These are phyloP conservation scores for Saturnispora mendoncae DNA, from an alignment of 805 yeast species.

Conservation along the genomic window DNA sequence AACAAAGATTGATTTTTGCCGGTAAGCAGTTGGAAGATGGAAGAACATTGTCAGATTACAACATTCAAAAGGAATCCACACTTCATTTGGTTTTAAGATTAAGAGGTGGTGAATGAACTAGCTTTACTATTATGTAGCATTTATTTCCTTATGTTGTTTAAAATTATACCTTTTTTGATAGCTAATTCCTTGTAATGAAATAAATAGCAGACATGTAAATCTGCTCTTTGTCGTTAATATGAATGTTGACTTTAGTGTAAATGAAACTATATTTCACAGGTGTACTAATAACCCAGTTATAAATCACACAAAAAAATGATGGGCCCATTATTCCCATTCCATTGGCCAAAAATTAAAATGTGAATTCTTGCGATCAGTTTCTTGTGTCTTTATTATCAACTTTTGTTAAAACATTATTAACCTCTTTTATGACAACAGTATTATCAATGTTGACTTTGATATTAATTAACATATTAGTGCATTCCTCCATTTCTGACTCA, in stretches of 20 bases:
- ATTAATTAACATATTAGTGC: conserved; percentile 26
- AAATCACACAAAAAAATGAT: too few species aligned
- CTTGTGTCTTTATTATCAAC: neutral
- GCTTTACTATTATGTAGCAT: neutral
- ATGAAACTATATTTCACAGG: too few species aligned
- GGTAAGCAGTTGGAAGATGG: conserved; percentile 97
- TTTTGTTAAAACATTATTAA: conserved; percentile 17
- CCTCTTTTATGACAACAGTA: conserved; percentile 38
- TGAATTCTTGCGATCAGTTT: too few species aligned
- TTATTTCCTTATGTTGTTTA: neutral
- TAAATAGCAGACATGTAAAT: too few species aligned
- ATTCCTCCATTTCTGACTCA: conserved; percentile 37
- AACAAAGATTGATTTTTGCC: conserved; percentile 94
- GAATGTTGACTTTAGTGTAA: too few species aligned
- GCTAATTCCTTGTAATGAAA: too few species aligned
- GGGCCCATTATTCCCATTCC: too few species aligned
- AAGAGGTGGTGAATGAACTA: conserved; percentile 73
- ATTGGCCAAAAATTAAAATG: too few species aligned
- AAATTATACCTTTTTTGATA: too few species aligned
- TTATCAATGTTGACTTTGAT: conserved; percentile 28
- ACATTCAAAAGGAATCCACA: conserved; percentile 97
- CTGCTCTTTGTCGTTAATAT: too few species aligned
- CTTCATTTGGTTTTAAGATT: conserved; percentile 93
- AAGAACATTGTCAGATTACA: conserved; percentile 94
- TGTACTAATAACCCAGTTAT: too few species aligned